Conservation (phyloP, 163 green algal species). For the Scenedesmus sp. region DNA sequence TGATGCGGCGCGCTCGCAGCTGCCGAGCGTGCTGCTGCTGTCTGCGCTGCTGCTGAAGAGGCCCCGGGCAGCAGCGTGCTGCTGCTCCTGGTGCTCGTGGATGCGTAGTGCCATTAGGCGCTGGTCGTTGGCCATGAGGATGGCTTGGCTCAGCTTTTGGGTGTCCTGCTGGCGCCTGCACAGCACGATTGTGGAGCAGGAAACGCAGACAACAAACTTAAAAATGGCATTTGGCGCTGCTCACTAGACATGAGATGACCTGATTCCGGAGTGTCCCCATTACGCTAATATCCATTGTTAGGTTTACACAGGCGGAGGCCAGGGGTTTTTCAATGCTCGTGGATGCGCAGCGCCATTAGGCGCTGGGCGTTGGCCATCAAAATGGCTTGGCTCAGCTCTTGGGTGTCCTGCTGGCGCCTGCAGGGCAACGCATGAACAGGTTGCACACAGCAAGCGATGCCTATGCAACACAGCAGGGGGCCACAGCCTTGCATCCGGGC, state of each 20-base stretch:
- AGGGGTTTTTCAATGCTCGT: too few relatives aligned
- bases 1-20: constrained; percentile 22
- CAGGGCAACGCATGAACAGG: background rate
- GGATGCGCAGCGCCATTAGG: background rate
- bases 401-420: constrained; percentile 3
- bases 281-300: too few relatives aligned
- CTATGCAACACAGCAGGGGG: background rate
- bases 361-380: background rate
- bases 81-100: background rate
- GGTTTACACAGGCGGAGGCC: too few relatives aligned
- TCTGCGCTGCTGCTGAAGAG: background rate
- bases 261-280: too few relatives aligned
- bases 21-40: constrained; percentile 10
- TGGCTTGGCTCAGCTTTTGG: constrained; percentile 16
- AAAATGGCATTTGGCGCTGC: background rate
- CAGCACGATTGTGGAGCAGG: background rate
- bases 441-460: too few relatives aligned
- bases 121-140: constrained; percentile 23
- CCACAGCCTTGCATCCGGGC: background rate
- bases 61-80: background rate
- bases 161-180: background rate
- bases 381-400: constrained; percentile 14
- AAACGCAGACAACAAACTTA: background rate
- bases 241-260: background rate
- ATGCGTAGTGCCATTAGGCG: background rate